A percentile compares a stretch with the other conserved stretches of the same genome.
Conservation (phyloP, 1,139 yeast genomes). For the Magnusiomyces suaveolens region DNA sequence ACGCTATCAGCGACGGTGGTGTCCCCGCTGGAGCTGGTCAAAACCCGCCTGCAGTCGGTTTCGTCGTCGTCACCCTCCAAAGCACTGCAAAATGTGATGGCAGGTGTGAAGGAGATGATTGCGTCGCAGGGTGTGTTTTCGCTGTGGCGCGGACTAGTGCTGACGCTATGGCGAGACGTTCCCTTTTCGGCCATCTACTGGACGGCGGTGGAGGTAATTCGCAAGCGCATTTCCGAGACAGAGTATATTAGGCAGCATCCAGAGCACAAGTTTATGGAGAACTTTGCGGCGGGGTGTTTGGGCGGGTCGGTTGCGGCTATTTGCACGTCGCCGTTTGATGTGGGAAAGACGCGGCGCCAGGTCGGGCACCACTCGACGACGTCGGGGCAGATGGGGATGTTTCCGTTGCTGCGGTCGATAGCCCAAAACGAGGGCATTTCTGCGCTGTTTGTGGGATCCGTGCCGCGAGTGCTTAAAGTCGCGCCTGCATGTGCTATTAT, state of each 20-base stretch:
- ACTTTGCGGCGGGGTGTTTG: constrained; percentile 74
- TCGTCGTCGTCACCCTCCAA: constrained; percentile 20
- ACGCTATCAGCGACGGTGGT: constrained; percentile 73
- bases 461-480: constrained; percentile 78
- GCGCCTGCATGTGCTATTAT: constrained; percentile 98
- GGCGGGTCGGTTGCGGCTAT: constrained; percentile 84
- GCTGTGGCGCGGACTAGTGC: constrained; percentile 72
- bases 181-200: constrained; percentile 95
- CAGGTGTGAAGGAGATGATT: constrained; percentile 50
- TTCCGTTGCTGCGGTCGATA: constrained; percentile 53
- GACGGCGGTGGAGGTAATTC: constrained; percentile 46
- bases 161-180: constrained; percentile 93
- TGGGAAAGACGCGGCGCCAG: constrained; percentile 89
- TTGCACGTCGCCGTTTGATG: constrained; percentile 89
- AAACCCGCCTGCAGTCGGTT: constrained; percentile 82
- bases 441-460: constrained; percentile 75
- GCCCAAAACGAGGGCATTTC: constrained; percentile 59
- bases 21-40: constrained; percentile 79
- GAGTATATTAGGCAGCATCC: constrained; percentile 24
- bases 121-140: constrained; percentile 49
- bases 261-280: constrained; percentile 53
- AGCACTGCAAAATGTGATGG: constrained; percentile 36
- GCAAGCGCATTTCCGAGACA: constrained; percentile 21
- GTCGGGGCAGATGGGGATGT: constrained; percentile 41
- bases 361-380: constrained; percentile 38